Conservation (phyloP, 2,329 filamentous ascomycete genomes). For the Plenodomus tracheiphilus region DNA sequence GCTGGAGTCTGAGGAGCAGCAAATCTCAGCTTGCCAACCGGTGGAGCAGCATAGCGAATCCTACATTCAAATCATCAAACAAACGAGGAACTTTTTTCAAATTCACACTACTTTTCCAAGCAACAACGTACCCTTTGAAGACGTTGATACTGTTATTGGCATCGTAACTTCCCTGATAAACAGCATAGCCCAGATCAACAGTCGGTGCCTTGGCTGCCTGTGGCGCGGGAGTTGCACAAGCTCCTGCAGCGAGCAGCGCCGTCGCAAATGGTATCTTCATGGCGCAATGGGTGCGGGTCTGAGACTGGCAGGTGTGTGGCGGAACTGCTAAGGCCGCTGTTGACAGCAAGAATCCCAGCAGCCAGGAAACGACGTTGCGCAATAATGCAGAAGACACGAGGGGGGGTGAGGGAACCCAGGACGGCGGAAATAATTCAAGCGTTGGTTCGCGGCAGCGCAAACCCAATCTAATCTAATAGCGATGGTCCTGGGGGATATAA, state of each 20-base stretch:
- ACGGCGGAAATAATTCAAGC: conserved; percentile 19
- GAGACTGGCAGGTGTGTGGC: too few relatives aligned
- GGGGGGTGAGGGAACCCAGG: conserved; percentile 15
- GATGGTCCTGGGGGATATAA: too few relatives aligned
- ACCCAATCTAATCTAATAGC: conserved; percentile 17
- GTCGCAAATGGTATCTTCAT: conserved; percentile 21
- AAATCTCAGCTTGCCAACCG: conserved; percentile 56
- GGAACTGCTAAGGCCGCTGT: too few relatives aligned
- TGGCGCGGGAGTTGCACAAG: conserved; percentile 26
- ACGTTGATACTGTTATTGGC: conserved; percentile 28
- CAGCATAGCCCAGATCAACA: conserved; percentile 38
- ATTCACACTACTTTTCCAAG: neutral
- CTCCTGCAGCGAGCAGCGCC: conserved; percentile 21
- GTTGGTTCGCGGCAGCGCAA: conserved; percentile 12
- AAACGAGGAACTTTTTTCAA: too few relatives aligned
- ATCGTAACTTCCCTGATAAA: conserved; percentile 35
- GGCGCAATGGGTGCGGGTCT: too few relatives aligned
- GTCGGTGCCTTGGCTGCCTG: conserved; percentile 24
- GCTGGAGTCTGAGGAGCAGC: conserved; percentile 53
- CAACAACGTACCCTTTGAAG: conserved; percentile 36
- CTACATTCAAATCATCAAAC: conserved; percentile 23
- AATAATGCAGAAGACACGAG: conserved; percentile 7
- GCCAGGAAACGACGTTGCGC: conserved; percentile 7
- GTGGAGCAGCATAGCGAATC: conserved; percentile 57
- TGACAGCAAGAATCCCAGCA: conserved; percentile 8